These are phyloP conservation scores for Lachnellula hyalina DNA, from an alignment of 2,329 filamentous ascomycete genomes.

Conservation along the genomic window DNA sequence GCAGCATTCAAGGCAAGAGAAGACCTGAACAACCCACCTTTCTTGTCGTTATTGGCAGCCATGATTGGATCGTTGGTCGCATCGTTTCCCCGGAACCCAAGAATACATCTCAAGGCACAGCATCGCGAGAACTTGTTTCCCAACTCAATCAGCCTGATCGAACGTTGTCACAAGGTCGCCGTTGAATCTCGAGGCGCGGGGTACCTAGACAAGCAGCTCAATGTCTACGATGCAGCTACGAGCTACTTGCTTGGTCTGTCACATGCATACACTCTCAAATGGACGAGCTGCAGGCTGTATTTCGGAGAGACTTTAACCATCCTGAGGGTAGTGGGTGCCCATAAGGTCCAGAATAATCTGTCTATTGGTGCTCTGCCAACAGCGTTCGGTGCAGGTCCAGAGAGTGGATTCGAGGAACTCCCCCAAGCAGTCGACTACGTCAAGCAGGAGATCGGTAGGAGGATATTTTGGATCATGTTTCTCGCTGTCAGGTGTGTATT, in stretches of 20 bases:
- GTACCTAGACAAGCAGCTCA: constrained; percentile 50
- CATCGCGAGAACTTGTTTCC: constrained; percentile 61
- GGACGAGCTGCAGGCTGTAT: constrained; percentile 62
- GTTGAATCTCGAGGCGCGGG: constrained; percentile 59
- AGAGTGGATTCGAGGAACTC: constrained; percentile 6
- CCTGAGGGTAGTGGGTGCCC: constrained; percentile 61
- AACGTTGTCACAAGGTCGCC: constrained; percentile 65
- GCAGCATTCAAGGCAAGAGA: constrained; percentile 61
- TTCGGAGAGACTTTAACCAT: constrained; percentile 68
- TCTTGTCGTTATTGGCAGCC: constrained; percentile 65
- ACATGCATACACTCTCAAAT: constrained; percentile 63
- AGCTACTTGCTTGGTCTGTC: constrained; percentile 70
- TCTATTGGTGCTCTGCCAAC: constrained; percentile 22
- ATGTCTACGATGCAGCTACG: constrained; percentile 60
- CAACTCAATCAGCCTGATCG: constrained; percentile 62
- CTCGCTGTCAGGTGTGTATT: constrained; percentile 56
- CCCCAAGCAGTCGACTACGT: constrained; percentile 52
- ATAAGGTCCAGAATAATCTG: constrained; percentile 43
- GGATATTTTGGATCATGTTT: constrained; percentile 81
- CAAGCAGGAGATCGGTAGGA: constrained; percentile 66
- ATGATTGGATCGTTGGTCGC: constrained; percentile 72
- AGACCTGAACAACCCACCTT: constrained; percentile 60
- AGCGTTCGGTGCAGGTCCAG: constrained; percentile 19
- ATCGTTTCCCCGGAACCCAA: constrained; percentile 68
- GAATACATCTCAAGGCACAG: constrained; percentile 63